Conservation (phyloP, 306 rosid genomes). For the Hippophae tibetana region DNA sequence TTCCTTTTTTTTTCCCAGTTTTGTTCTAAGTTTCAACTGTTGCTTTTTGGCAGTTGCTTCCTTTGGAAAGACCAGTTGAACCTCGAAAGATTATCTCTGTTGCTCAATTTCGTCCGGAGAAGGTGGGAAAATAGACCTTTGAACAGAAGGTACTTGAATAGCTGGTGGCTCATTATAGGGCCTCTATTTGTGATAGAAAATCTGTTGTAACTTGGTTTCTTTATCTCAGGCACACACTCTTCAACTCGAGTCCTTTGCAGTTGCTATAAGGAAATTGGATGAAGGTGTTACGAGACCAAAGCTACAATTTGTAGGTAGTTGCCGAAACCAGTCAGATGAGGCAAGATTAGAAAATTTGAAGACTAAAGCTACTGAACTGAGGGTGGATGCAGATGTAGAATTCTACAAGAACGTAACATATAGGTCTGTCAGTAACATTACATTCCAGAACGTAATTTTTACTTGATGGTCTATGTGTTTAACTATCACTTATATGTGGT, state of each 20-base stretch:
- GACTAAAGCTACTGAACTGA: slow-evolving; percentile 54
- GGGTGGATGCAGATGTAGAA: slow-evolving; percentile 62
- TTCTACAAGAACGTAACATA: slow-evolving; percentile 67
- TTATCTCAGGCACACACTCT: slow-evolving; percentile 68
- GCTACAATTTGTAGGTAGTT: slow-evolving; percentile 89
- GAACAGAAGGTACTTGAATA: slow-evolving; percentile 32
- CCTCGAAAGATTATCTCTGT: slow-evolving; percentile 61
- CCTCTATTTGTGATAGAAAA: slow-evolving; percentile 19
- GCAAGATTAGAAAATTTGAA: slow-evolving; percentile 66
- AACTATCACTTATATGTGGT: not conserved
- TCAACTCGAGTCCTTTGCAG: slow-evolving; percentile 90
- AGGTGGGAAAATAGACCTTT: slow-evolving; percentile 69
- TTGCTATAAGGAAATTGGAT: slow-evolving; percentile 55
- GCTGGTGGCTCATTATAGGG: slow-evolving; percentile 32
- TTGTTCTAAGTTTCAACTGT: slow-evolving; percentile 18
- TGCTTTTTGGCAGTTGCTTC: slow-evolving; percentile 57
- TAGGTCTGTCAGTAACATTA: slow-evolving; percentile 42
- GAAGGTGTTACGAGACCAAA: slow-evolving; percentile 50
- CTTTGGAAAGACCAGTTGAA: slow-evolving; percentile 57
- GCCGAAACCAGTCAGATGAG: slow-evolving; percentile 76
- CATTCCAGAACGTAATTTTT: not conserved
- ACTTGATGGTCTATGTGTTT: not conserved
- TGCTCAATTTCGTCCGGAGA: slow-evolving; percentile 97
- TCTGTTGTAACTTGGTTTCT: slow-evolving; percentile 23
- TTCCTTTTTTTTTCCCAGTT: not conserved